phyloP scores from a whole-genome alignment of 805 yeast genomes.

The Kluyveromyces siamensis region DNA sequence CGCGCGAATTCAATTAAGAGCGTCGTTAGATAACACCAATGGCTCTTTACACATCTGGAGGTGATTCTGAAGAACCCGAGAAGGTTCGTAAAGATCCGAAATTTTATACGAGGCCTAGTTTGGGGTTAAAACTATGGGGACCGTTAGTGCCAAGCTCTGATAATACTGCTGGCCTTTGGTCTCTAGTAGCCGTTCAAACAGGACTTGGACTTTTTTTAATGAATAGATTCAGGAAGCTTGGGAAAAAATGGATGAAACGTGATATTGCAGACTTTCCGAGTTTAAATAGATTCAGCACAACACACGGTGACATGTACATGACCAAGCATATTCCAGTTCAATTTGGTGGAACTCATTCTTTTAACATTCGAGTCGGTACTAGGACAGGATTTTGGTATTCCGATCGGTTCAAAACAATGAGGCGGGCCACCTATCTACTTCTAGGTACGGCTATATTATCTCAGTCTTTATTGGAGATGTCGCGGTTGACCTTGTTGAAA shows the following conservation, averaged over 20 bases:
- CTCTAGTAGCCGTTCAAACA: conserved; percentile 45
- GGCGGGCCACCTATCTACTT: conserved; percentile 26
- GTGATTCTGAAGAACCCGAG: conserved; percentile 16
- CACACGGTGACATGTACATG: conserved; percentile 18
- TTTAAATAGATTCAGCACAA: conserved; percentile 25
- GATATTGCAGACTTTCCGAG: conserved; percentile 28
- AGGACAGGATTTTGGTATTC: conserved; percentile 19
- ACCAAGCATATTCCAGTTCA: conserved; percentile 8
- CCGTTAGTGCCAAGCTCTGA: conserved; percentile 70
- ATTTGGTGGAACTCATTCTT: conserved; percentile 17
- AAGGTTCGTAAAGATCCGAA: conserved; percentile 8
- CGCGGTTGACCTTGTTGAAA: conserved; percentile 36
- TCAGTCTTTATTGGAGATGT: conserved; percentile 47
- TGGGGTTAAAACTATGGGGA: conserved; percentile 58
- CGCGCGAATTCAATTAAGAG: background rate
- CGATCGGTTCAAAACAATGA: conserved; percentile 21
- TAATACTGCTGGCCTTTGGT: conserved; percentile 43
- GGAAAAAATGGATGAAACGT: conserved; percentile 12
- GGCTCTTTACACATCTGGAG: conserved; percentile 28
- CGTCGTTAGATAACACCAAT: conserved; percentile 6
- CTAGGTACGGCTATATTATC: conserved; percentile 42
- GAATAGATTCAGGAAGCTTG: conserved; percentile 13
- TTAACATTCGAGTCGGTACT: conserved; percentile 12
- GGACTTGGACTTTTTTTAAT: conserved; percentile 34
- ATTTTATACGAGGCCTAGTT: conserved; percentile 40